phyloP scores from a whole-genome alignment of 2,329 filamentous ascomycete genomes.

The Penicillium sclerotiorum region DNA sequence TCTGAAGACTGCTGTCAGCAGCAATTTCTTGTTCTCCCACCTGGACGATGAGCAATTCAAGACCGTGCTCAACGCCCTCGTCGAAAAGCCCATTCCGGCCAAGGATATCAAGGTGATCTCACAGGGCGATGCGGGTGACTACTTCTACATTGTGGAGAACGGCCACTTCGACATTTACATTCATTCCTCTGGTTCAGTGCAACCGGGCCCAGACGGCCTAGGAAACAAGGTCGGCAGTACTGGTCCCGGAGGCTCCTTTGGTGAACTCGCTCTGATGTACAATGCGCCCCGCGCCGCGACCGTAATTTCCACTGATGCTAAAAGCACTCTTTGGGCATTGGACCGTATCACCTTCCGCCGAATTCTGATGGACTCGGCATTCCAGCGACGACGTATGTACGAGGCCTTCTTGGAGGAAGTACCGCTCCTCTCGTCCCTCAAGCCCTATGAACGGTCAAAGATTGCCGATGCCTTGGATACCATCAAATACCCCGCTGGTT shows the following conservation, averaged over 20 bases:
- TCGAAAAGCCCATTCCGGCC: slow-evolving; percentile 93
- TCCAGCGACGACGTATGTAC: slow-evolving; percentile 93
- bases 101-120: slow-evolving; percentile 90
- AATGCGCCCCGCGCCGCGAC: slow-evolving; percentile 95
- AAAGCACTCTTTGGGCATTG: slow-evolving; percentile 86
- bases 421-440: slow-evolving; percentile 78
- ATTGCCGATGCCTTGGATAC: slow-evolving; percentile 96
- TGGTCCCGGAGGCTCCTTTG: slow-evolving; percentile 88
- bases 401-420: slow-evolving; percentile 96
- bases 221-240: slow-evolving; percentile 81
- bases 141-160: slow-evolving; percentile 95
- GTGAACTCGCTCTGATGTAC: slow-evolving; percentile 97
- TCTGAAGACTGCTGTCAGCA: slow-evolving; percentile 77
- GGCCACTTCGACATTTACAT: slow-evolving; percentile 91
- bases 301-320: slow-evolving; percentile 77
- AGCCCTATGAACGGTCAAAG: slow-evolving; percentile 92
- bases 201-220: slow-evolving; percentile 79
- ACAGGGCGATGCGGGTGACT: slow-evolving; percentile 94
- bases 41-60: slow-evolving; percentile 89
- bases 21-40: slow-evolving; percentile 92
- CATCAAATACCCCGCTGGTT: slow-evolving; percentile 76
- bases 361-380: slow-evolving; percentile 97
- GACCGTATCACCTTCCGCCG: slow-evolving; percentile 96
- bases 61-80: slow-evolving; percentile 84
- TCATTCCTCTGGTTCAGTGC: slow-evolving; percentile 73